Conservation (phyloP, 805 yeast species). For the Candida nonsorbophila region DNA sequence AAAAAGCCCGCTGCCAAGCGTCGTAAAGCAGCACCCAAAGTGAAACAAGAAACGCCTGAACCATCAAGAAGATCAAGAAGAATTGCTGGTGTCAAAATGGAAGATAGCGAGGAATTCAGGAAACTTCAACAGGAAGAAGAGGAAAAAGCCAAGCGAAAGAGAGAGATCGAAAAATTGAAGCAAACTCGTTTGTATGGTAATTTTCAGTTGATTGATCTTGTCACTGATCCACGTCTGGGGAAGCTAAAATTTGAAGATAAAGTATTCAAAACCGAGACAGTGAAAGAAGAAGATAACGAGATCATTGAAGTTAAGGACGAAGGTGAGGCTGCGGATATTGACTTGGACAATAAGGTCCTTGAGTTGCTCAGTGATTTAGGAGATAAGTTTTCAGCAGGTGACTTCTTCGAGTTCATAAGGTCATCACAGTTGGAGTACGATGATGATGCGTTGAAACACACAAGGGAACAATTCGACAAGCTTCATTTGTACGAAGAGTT, state of each 20-base stretch:
- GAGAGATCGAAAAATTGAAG: conserved; percentile 46
- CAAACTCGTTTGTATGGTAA: conserved; percentile 62
- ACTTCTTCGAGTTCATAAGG: conserved; percentile 54
- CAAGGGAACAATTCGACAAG: conserved; percentile 50
- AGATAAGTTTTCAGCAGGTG: conserved; percentile 60
- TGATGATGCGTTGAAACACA: conserved; percentile 37
- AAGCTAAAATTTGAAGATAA: conserved; percentile 23
- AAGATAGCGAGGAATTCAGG: conserved; percentile 39
- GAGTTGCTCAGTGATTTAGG: conserved; percentile 35
- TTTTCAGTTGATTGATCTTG: conserved; percentile 54
- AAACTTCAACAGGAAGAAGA: conserved; percentile 32
- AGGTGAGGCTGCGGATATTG: conserved; percentile 9
- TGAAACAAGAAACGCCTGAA: conserved; percentile 17
- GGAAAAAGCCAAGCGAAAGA: conserved; percentile 25
- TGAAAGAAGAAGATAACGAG: conserved; percentile 5
- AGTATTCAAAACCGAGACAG: conserved; percentile 13
- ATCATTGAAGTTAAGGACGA: conserved; percentile 5
- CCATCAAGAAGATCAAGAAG: conserved; percentile 79
- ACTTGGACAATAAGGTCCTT: conserved; percentile 22
- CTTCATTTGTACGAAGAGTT: conserved; percentile 49
- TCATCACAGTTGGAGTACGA: conserved; percentile 16
- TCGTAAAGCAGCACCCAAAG: conserved; percentile 17
- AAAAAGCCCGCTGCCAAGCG: conserved; percentile 16
- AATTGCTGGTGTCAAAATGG: conserved; percentile 65
- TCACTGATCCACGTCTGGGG: conserved; percentile 38